phyloP scores from a whole-genome alignment of 257 asterid species.

The Phtheirospermum japonicum region DNA sequence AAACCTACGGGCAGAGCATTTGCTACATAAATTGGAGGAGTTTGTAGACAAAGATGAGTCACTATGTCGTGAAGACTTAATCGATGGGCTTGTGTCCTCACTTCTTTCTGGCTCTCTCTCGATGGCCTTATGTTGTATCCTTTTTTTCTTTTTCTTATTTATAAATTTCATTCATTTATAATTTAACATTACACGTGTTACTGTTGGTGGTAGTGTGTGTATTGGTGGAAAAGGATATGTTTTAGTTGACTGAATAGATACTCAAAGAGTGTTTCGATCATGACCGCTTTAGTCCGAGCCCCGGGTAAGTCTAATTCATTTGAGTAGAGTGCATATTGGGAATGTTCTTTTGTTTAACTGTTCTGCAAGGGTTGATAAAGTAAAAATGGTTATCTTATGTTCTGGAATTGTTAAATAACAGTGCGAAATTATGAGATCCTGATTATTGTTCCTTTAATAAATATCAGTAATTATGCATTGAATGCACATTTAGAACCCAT shows the following conservation, averaged over 20 bases:
- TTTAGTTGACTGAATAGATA: constrained; percentile 56
- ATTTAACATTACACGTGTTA: not conserved
- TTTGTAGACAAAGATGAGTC: constrained; percentile 70
- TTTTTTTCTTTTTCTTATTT: constrained; percentile 7
- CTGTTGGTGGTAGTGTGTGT: constrained; percentile 13
- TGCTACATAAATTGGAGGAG: constrained; percentile 67
- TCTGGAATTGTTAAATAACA: too few relatives aligned
- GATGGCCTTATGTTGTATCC: constrained; percentile 99
- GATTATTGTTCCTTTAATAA: too few relatives aligned
- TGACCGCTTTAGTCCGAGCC: constrained; percentile 90
- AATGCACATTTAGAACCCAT: too few relatives aligned
- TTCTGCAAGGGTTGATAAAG: too few relatives aligned
- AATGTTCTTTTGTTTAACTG: too few relatives aligned
- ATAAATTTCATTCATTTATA: not conserved
- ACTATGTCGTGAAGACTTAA: constrained; percentile 51
- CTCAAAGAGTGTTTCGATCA: constrained; percentile 75
- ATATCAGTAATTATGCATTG: too few relatives aligned
- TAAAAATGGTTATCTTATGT: too few relatives aligned
- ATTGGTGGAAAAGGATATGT: constrained; percentile 26
- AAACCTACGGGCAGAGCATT: constrained; percentile 58
- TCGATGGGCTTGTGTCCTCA: constrained; percentile 61
- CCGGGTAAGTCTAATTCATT: constrained; percentile 55
- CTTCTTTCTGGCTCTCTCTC: constrained; percentile 93
- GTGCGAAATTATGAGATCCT: too few relatives aligned
- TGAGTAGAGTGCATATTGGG: too few relatives aligned